Conservation (phyloP, 148 eudicot species). For the Tetragonia tetragonoides region DNA sequence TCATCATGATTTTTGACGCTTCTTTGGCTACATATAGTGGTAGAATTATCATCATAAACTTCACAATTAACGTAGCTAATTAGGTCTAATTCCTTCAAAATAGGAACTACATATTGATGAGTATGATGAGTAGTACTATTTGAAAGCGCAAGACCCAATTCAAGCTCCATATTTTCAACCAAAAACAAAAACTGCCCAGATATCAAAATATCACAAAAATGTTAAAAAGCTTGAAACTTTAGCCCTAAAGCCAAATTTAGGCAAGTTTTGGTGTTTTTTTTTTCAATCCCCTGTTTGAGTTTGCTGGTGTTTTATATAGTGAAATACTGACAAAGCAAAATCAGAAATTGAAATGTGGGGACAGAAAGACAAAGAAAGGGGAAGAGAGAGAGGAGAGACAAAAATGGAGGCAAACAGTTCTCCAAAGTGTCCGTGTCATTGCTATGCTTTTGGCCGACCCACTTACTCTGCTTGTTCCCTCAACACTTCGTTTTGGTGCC, state of each 20-base stretch:
- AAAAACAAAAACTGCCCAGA: slow-evolving; percentile 8
- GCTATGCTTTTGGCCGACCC: slow-evolving; percentile 38
- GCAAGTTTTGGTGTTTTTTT: background rate
- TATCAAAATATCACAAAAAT: slow-evolving; percentile 18
- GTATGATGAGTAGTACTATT: background rate
- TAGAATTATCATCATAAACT: slow-evolving; percentile 23
- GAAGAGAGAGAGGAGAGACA: background rate
- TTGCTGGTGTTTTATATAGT: background rate
- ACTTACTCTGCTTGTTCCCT: slow-evolving; percentile 34
- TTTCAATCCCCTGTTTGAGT: slow-evolving; percentile 14
- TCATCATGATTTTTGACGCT: slow-evolving; percentile 18
- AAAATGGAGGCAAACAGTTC: slow-evolving; percentile 8
- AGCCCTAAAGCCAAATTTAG: background rate
- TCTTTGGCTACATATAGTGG: slow-evolving; percentile 24
- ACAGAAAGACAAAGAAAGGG: background rate
- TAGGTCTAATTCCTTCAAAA: slow-evolving; percentile 30
- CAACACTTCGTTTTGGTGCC: slow-evolving; percentile 28
- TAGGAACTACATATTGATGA: slow-evolving; percentile 8
- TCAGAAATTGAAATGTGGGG: background rate
- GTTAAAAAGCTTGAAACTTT: slow-evolving; percentile 25
- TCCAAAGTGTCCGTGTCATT: slow-evolving; percentile 36
- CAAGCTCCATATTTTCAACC: slow-evolving; percentile 50
- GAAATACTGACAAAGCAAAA: background rate
- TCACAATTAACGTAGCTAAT: slow-evolving; percentile 24
- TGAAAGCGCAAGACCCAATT: slow-evolving; percentile 56